Base-by-base conservation (phyloP, 139 green algal genomes). In the Picochlorum sp. region DNA sequence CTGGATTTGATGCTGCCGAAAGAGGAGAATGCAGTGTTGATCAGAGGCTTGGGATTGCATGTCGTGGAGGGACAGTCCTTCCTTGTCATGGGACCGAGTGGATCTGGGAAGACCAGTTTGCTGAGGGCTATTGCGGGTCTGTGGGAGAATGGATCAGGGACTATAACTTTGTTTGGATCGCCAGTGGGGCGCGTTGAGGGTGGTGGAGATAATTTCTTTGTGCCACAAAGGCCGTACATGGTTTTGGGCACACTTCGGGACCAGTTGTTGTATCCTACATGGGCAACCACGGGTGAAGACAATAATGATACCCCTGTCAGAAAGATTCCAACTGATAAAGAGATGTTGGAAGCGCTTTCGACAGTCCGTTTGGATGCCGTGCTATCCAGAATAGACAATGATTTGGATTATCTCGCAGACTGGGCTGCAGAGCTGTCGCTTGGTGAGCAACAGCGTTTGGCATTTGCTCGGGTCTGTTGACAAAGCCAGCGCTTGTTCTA, bases 181-280 rank as follows among this genome's bases (percentile, higher is more conserved):
- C 65, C 51, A 6, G 73, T 81, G 38, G 76, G 76, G 18, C 47
- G 67, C n/a, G 30, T 49, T 1, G 71, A 74, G 34, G 62, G 58
- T 2, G 30, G 63, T 50, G 62, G 61, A 44, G 79, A 72, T 26
- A 59, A 85, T 16, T 81, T 90, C 56, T 90, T 98, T 74, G 70
- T 98, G 62, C 93, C 93, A 6, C 93, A 98, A 77, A 80, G 84
- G 57, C 92, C 92, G 0, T 98, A 98, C 78, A 87, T 98, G 78
- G 90, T 97, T 45, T 81, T 98, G 51, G 92, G 92, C 57, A 87
- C 74, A 18, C 81, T 98, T 5, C 34, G 84, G 6, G 84, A 97
- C 49, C 88, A 97, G 77, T 66, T 94, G 71, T 79, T 96, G 57
- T 96, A 96, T 78, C 89, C 88, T 45, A 83, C 76, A 3, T 95